A percentile compares a stretch with the other conserved stretches of the same genome.
Evolutionary conservation across 371 early-diverging fungal genomes (phyloP).

Genomic region (Rhizopus stolonifer): DNA sequence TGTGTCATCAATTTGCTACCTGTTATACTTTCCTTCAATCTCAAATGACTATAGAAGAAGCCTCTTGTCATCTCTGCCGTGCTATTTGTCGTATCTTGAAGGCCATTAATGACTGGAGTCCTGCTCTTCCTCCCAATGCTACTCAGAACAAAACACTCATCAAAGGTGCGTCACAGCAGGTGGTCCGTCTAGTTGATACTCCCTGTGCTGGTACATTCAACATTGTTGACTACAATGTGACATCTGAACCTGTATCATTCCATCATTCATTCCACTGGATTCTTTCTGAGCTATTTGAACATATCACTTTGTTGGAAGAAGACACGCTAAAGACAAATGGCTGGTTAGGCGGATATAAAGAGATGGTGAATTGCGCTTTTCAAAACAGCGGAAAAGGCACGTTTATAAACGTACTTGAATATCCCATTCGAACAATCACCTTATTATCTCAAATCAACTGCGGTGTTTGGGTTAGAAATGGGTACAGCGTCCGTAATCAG

Average conservation of each 20-base stretch:
- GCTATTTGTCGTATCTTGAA: conserved; percentile 47
- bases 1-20: conserved; percentile 75
- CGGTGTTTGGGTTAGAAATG: conserved; percentile 95
- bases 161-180: conserved; percentile 29
- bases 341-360: conserved; percentile 50
- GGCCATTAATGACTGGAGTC: conserved; percentile 56
- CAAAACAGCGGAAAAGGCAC: conserved; percentile 16
- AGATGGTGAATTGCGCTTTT: conserved; percentile 47
- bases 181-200: conserved; percentile 25
- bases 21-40: conserved; percentile 51
- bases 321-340: conserved; percentile 51
- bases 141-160: conserved; percentile 7
- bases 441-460: conserved; percentile 88
- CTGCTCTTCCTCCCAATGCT: conserved; percentile 22
- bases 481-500: conserved; percentile 70
- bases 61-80: conserved; percentile 33
- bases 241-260: conserved; percentile 74
- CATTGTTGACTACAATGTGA: conserved; percentile 65
- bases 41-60: conserved; percentile 7
- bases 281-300: conserved; percentile 74
- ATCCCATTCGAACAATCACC: conserved; percentile 70
- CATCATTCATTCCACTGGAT: conserved; percentile 94
- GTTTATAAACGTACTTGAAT: conserved; percentile 63
- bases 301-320: conserved; percentile 63
- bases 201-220: conserved; percentile 39